Evolutionary conservation across 768 basidiomycete species (phyloP), one percentile per base, ranked within the genome.

Genomic region (Mycena rebaudengoi): DNA sequence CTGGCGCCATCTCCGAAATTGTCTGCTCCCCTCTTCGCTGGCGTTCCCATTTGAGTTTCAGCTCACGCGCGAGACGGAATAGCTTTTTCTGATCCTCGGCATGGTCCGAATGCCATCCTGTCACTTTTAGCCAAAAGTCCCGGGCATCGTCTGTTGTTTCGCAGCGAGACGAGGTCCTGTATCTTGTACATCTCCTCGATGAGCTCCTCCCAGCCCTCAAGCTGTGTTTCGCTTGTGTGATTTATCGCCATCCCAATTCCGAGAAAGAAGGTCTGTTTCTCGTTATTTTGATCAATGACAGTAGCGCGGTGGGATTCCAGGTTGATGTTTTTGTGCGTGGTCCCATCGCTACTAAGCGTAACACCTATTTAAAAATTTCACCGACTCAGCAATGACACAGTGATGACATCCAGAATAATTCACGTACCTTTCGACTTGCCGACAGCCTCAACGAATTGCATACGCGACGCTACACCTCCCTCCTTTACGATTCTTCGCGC

Each of bases 211-310:
- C 69, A 73, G 1, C 63, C 60, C 5, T 50, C 29, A 7, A 70
- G 45, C 65, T 71, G 70, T 14, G 65, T 66, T 48, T 71, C 66
- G 37, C 70, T 73, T 4, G 70, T 67, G 44, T 72, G 73, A 41
- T 70, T 62, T 7, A 48, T 8, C 7, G 55, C 55, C 29, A 33
- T 29, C 14, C 11, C 10, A 25, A 57, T 43, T 18, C 41, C 55
- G 28, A 57, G 44, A 25, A 57, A 45, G 33, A 37, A 39, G 11
- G 26, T 30, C 11, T 28, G 6, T n/a, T 37, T 33, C 16, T 25
- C 18, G 43, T 29, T 26, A 21, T 8, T 26, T 23, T 23, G n/a
- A 21, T 54, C 48, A 20, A 39, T 35, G 32, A 60, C 25, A 20
- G 59, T 70, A n/a, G 62, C 23, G 33, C 41, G 52, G 14, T 52